Conservation (phyloP, 192 early-diverging fungal species). For the Backusella mclennaniae region DNA sequence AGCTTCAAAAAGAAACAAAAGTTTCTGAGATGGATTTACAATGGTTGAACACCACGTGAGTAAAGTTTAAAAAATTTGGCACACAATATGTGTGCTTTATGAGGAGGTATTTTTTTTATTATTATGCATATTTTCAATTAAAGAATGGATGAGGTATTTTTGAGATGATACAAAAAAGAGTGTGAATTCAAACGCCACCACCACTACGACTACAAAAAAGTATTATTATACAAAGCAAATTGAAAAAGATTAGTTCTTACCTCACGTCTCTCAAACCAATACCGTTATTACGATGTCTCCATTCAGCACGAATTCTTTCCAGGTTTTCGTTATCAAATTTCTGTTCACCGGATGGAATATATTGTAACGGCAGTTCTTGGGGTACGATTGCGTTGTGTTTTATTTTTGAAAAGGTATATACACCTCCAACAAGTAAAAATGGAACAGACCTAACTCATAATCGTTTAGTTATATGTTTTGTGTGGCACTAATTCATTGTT, state of each 20-base stretch:
- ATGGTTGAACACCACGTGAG: neutral
- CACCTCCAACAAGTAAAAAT: neutral
- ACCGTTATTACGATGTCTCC: conserved; percentile 23
- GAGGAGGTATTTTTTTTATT: neutral
- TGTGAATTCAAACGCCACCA: conserved; percentile 18
- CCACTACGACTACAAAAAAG: conserved; percentile 18
- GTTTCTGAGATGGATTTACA: neutral
- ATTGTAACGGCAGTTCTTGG: neutral
- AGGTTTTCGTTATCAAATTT: conserved; percentile 10
- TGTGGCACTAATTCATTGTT: neutral
- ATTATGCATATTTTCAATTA: neutral
- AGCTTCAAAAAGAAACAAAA: neutral
- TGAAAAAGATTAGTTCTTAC: neutral
- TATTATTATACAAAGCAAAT: neutral
- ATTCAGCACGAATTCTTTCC: conserved; percentile 23
- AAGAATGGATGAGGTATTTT: neutral
- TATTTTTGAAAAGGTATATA: neutral
- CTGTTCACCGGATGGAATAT: conserved; percentile 12
- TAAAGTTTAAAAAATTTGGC: neutral
- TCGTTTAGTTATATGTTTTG: neutral
- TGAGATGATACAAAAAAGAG: neutral
- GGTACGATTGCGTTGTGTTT: neutral
- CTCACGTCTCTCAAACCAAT: conserved; percentile 28
- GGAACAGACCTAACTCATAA: neutral
- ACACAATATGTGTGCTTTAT: neutral